Conservation (phyloP, 768 basidiomycete species). For the Termitomyces eurrhizus region DNA sequence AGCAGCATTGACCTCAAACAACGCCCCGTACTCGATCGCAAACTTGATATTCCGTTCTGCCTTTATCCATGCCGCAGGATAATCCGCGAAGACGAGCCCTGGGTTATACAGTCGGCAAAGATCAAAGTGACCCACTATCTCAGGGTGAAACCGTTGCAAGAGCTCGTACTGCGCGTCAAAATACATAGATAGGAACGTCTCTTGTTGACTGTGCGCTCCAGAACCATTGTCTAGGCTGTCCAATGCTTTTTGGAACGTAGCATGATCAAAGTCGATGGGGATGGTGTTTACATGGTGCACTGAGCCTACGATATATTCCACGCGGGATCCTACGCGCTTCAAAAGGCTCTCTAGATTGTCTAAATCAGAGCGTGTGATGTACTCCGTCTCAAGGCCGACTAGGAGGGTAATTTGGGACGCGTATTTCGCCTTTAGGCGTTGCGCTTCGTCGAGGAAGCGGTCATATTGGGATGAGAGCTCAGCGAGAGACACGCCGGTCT, state of each 20-base stretch:
- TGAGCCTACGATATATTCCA: conserved; percentile 91
- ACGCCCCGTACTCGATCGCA: conserved; percentile 77
- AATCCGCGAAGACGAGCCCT: conserved; percentile 46
- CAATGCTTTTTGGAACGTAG: conserved; percentile 64
- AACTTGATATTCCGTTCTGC: conserved; percentile 71
- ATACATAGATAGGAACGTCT: conserved; percentile 60
- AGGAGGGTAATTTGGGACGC: conserved; percentile 67
- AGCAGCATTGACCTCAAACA: conserved; percentile 93
- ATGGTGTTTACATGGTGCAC: conserved; percentile 86
- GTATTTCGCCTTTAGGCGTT: conserved; percentile 64
- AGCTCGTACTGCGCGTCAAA: conserved; percentile 84
- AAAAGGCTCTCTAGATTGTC: conserved; percentile 53
- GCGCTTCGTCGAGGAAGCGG: conserved; percentile 73
- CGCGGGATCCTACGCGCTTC: conserved; percentile 36
- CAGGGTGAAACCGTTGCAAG: conserved; percentile 69
- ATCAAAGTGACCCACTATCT: conserved; percentile 92
- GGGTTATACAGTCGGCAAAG: conserved; percentile 87
- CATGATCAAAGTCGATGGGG: conserved; percentile 89
- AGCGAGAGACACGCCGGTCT: conserved; percentile 54
- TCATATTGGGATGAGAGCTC: conserved; percentile 63
- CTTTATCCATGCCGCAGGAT: conserved; percentile 56
- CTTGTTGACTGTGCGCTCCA: conserved; percentile 23
- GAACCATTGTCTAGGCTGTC: conserved; percentile 26
- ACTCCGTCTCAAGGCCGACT: conserved; percentile 92
- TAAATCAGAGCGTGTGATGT: conserved; percentile 69